Percentiles rank a stretch among this genome's conserved stretches.
Evolutionary conservation across 2,329 filamentous ascomycete genomes (phyloP).

Genomic region (Emergomyces pasteurianus): DNA sequence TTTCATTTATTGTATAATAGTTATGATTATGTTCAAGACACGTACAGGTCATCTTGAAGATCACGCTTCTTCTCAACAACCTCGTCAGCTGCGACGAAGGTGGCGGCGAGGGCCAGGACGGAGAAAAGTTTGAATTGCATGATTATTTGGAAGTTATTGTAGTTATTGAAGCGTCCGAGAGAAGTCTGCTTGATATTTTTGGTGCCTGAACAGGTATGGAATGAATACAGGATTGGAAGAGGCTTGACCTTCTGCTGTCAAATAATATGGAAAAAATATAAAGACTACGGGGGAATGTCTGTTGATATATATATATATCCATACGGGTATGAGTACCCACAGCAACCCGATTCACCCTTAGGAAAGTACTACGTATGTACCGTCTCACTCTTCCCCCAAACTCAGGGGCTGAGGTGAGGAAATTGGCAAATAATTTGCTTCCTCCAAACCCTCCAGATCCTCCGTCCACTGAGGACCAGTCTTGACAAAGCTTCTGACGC

Average conservation of each 20-base stretch:
- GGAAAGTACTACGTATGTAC: no score
- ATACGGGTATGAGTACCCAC: not conserved
- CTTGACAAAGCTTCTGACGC: not conserved
- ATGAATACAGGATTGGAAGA: not conserved
- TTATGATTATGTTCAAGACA: not conserved
- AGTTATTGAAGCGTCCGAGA: not conserved
- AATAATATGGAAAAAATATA: not conserved
- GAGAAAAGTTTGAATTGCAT: slow-evolving; percentile 16
- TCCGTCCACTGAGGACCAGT: not conserved
- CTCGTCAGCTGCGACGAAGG: slow-evolving; percentile 8
- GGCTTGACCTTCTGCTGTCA: not conserved
- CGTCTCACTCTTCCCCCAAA: no score
- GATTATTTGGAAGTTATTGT: slow-evolving; percentile 2
- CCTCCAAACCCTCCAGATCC: not conserved
- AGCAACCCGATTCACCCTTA: not conserved
- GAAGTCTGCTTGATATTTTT: not conserved
- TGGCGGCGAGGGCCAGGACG: slow-evolving; percentile 12
- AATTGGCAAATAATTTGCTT: not conserved
- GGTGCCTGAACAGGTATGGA: not conserved
- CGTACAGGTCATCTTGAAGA: not conserved
- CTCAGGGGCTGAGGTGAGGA: not conserved
- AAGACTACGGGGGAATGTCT: not conserved
- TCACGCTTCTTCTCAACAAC: not conserved
- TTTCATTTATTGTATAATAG: not conserved
- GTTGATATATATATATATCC: no score